Evolutionary conservation across 805 yeast species (phyloP).

Genomic region (Lachancea mirantina): DNA sequence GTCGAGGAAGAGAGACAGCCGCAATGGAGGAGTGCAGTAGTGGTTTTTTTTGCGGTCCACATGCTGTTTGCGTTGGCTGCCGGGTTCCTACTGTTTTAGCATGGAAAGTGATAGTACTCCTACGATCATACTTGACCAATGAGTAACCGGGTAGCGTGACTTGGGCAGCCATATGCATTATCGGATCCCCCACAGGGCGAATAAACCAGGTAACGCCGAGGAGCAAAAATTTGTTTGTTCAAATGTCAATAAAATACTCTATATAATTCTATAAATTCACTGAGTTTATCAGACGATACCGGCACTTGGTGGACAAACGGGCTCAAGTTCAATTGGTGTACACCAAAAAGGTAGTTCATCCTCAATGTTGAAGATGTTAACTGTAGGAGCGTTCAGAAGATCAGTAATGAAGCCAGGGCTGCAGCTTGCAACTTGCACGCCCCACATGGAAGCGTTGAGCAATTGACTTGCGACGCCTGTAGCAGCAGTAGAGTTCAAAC

Average conservation of each 20-base stretch:
- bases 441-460: constrained; percentile 12
- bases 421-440: constrained; percentile 15
- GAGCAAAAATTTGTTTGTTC: no score
- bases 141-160: no score
- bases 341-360: constrained; percentile 12
- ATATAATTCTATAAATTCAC: no score
- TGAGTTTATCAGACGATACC: no score
- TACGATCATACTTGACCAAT: no score
- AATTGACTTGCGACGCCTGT: constrained; percentile 12
- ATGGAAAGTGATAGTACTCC: no score
- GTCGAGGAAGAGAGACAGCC: neutral
- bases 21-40: neutral
- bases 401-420: constrained; percentile 11
- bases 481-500: constrained; percentile 7
- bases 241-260: no score
- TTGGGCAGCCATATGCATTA: no score
- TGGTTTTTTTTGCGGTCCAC: neutral
- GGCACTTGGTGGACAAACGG: constrained; percentile 12
- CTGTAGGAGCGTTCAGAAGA: constrained; percentile 12
- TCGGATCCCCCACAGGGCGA: no score
- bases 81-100: no score
- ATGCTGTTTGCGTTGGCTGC: constrained; percentile 1
- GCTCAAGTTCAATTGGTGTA: constrained; percentile 10
- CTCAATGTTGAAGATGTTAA: constrained; percentile 11
- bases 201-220: no score